Conservation (phyloP, 2,329 filamentous ascomycete genomes). For the Penicillium sp. region DNA sequence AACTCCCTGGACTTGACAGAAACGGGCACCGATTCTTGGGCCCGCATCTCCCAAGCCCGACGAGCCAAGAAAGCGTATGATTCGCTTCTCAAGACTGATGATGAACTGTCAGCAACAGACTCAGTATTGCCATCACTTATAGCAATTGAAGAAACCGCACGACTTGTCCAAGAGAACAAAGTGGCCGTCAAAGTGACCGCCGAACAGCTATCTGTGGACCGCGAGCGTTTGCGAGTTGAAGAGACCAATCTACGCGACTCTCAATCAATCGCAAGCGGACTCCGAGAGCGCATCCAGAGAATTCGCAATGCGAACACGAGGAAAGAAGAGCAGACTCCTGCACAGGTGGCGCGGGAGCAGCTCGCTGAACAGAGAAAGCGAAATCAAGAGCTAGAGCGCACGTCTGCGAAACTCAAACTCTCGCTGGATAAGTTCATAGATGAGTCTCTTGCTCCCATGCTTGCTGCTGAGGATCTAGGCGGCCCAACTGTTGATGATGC, state of each 20-base stretch:
- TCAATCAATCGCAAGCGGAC: conserved; percentile 45
- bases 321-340: conserved; percentile 58
- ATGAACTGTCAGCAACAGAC: conserved; percentile 64
- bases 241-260: conserved; percentile 50
- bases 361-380: conserved; percentile 61
- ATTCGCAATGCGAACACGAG: conserved; percentile 59
- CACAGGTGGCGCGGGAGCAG: conserved; percentile 62
- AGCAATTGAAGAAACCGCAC: conserved; percentile 66
- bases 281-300: conserved; percentile 58
- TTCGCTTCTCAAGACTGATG: conserved; percentile 59
- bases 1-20: conserved; percentile 33
- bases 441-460: conserved; percentile 67
- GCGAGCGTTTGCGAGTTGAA: conserved; percentile 45
- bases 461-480: conserved; percentile 79
- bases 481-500: conserved; percentile 78
- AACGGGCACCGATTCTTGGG: conserved; percentile 29
- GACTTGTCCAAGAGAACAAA: conserved; percentile 64
- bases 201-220: conserved; percentile 40
- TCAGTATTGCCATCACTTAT: conserved; percentile 71
- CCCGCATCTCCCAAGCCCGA: conserved; percentile 48
- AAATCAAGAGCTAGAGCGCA: conserved; percentile 59
- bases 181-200: conserved; percentile 53
- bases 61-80: conserved; percentile 65
- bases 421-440: conserved; percentile 70
- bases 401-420: conserved; percentile 61